Evolutionary conservation across 129 eudicot genomes (phyloP), one percentile per base, ranked within the genome.

Genomic region (Helianthus annuus): DNA sequence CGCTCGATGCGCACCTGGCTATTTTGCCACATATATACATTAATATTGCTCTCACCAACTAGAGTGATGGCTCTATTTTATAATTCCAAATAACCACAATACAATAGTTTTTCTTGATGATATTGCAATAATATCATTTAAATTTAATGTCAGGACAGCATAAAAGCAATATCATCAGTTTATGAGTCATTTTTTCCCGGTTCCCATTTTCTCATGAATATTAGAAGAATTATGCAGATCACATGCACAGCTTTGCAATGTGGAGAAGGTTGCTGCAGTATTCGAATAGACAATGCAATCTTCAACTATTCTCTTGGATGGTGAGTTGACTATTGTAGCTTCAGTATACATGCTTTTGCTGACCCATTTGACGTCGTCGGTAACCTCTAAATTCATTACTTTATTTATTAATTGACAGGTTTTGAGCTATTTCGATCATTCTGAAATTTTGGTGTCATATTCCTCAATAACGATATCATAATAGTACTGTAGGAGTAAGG

Each of bases 321-420:
- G 68, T 93, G 97, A 97, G 87, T 84, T 68, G 87, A 85, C 66
- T 93, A 93, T 82, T 89, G 93, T 75, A 85, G 83, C 78, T 93
- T 93, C 74, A 70, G 85, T 79, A 74, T 83, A 52, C 51, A 69
- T 64, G 78, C 86, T 42, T 89, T 83, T 81, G 85, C 75, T 80
- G 89, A 89, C 72, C 96, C 92, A 11, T 65, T 15, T 68, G 92
- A 83, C 73, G 68, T 93, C 94, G 94, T 70, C 78, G 98, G 98
- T 93, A 89, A 75, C 46, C 57, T 81, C 76, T 72, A 55, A 65
- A 51, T 57, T 69, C 14, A 34, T 29, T 22, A 2, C 22, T 58
- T 54, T 53, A 9, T 69, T 70, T 64, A 62, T 17, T 69, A 53
- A 51, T 61, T 53, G 12, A 6, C 1, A 10, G 24, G 64, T 10